Evolutionary conservation across 148 eudicot species (phyloP).

Genomic region (Camellia japonica): DNA sequence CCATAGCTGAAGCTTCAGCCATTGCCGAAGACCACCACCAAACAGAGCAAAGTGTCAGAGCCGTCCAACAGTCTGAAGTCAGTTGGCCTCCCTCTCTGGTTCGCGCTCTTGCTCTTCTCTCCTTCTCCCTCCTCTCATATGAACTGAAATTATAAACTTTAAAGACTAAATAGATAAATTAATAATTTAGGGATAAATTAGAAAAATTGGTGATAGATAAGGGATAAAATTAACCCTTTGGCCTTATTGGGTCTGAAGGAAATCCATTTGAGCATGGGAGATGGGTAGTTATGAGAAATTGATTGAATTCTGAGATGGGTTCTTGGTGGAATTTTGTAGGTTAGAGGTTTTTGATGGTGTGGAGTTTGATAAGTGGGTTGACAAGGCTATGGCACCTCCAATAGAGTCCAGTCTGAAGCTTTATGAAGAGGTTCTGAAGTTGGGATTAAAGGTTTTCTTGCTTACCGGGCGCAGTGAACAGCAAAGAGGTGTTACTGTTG

Average conservation of each 20-base stretch:
- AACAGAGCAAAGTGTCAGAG: no score
- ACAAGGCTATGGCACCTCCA: slow-evolving; percentile 58
- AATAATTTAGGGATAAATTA: no score
- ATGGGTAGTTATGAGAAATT: not conserved
- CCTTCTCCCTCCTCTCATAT: no score
- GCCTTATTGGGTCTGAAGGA: not conserved
- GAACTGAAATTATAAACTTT: no score
- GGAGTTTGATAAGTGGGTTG: slow-evolving; percentile 85
- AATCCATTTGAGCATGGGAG: not conserved
- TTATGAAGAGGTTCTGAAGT: slow-evolving; percentile 59
- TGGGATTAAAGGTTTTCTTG: slow-evolving; percentile 75
- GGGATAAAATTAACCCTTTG: not conserved
- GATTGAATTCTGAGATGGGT: slow-evolving; percentile 20
- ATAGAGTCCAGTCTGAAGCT: slow-evolving; percentile 67
- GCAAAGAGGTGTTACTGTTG: slow-evolving; percentile 56
- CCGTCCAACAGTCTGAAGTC: no score
- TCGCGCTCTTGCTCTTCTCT: no score
- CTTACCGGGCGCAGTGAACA: slow-evolving; percentile 74
- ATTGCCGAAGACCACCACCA: no score
- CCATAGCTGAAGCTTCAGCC: no score
- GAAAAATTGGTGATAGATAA: no score
- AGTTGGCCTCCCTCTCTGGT: no score
- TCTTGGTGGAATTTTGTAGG: slow-evolving; percentile 27
- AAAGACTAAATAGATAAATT: no score
- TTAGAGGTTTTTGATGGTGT: slow-evolving; percentile 60